These are phyloP conservation scores for Linderniella brevidens DNA, from an alignment of 257 asterid species.

Conservation along the genomic window DNA sequence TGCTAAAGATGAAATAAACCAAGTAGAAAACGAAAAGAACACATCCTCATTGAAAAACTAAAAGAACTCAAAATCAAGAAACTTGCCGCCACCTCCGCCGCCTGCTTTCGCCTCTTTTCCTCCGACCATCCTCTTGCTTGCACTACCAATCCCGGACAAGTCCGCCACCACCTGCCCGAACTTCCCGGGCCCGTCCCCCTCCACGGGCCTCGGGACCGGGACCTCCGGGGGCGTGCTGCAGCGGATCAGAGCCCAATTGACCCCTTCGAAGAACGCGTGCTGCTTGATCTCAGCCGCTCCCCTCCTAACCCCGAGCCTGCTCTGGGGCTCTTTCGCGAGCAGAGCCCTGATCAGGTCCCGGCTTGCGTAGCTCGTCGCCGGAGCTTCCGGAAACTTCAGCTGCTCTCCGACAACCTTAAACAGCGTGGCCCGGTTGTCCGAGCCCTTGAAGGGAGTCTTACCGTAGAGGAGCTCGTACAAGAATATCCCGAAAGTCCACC, in stretches of 20 bases:
- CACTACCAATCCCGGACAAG: background rate
- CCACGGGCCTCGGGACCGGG: background rate
- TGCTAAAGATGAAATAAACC: too few relatives aligned
- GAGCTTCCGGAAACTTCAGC: constrained; percentile 1
- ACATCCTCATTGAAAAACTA: background rate
- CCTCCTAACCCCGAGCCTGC: background rate
- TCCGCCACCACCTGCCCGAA: background rate
- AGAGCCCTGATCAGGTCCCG: background rate
- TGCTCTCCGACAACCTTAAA: constrained; percentile 1
- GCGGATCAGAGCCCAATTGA: background rate
- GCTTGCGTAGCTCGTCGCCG: constrained; percentile 4
- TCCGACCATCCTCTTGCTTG: background rate
- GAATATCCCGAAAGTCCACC: constrained; percentile 4
- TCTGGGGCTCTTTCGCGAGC: background rate
- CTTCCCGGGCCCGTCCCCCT: background rate
- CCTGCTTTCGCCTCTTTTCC: background rate
- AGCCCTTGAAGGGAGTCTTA: background rate
- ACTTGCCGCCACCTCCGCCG: background rate
- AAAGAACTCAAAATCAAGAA: constrained; percentile 4
- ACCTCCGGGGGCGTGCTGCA: constrained; percentile 4
- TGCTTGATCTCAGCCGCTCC: constrained; percentile 3
- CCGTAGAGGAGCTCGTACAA: background rate
- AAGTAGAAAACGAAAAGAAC: too few relatives aligned
- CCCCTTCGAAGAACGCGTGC: constrained; percentile 3
- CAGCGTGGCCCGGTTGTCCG: background rate